Evolutionary conservation across 2,329 filamentous ascomycete genomes (phyloP).

Genomic region (Trichoderma gracile): DNA sequence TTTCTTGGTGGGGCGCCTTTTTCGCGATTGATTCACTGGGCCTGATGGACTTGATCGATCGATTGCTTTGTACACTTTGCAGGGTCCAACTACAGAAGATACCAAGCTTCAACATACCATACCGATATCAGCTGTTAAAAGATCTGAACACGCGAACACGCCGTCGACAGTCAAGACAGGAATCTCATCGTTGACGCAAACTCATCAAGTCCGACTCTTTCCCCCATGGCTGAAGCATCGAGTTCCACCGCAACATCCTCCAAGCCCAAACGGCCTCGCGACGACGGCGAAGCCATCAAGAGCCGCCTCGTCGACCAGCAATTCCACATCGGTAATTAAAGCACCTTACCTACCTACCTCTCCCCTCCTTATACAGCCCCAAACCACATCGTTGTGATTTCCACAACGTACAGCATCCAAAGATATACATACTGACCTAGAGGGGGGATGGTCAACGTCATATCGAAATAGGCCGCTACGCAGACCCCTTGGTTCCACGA

Average conservation of each 20-base stretch:
- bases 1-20: slow-evolving; percentile 7
- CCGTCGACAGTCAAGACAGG: neutral
- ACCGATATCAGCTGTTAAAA: too few relatives aligned
- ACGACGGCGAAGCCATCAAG: slow-evolving; percentile 46
- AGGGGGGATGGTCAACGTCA: neutral
- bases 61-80: neutral
- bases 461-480: slow-evolving; percentile 40
- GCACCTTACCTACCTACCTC: too few relatives aligned
- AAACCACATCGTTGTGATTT: neutral
- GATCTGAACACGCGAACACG: neutral
- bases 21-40: too few relatives aligned
- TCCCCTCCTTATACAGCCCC: too few relatives aligned
- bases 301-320: slow-evolving; percentile 46
- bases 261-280: slow-evolving; percentile 42
- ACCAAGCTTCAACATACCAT: too few relatives aligned
- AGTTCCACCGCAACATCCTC: slow-evolving; percentile 29
- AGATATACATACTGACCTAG: neutral
- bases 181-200: neutral
- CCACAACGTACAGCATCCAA: too few relatives aligned
- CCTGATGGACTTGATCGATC: neutral
- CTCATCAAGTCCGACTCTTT: neutral
- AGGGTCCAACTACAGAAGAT: neutral
- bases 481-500: slow-evolving; percentile 50
- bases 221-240: slow-evolving; percentile 26
- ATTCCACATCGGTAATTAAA: slow-evolving; percentile 50